phyloP scores from a whole-genome alignment of 305 asterid species.

The Fraxinus baroniana region DNA sequence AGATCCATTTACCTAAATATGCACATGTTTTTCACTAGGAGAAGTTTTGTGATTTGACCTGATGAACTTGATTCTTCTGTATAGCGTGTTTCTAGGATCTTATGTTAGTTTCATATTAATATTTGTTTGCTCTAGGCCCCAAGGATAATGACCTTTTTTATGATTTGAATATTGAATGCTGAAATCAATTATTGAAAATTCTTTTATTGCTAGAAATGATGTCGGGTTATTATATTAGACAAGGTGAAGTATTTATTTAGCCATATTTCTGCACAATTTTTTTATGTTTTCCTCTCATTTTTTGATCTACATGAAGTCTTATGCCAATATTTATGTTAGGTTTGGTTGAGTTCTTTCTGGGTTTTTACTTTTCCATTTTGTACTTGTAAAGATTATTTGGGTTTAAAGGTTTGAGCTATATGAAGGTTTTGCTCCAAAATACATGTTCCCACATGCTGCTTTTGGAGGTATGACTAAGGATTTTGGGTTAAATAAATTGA shows the following conservation, averaged over 20 bases:
- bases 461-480: no score
- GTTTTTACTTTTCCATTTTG: slow-evolving; percentile 4
- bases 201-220: background rate
- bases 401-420: slow-evolving; percentile 11
- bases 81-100: background rate
- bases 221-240: background rate
- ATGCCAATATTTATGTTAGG: slow-evolving; percentile 20
- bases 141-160: background rate
- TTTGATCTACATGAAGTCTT: slow-evolving; percentile 9
- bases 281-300: no score
- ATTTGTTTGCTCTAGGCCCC: background rate
- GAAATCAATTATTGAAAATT: background rate
- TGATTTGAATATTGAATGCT: background rate
- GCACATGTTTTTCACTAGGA: background rate
- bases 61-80: background rate
- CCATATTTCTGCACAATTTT: background rate
- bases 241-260: background rate
- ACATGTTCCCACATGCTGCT: no score
- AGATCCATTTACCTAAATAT: background rate
- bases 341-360: slow-evolving; percentile 17
- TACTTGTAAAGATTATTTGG: background rate
- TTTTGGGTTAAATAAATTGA: no score
- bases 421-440: background rate
- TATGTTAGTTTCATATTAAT: background rate
- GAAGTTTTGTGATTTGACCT: background rate